Evolutionary conservation across 805 yeast genomes (phyloP), one percentile per base, ranked within the genome.

Genomic region (Saccharomyces kudriavzevii): DNA sequence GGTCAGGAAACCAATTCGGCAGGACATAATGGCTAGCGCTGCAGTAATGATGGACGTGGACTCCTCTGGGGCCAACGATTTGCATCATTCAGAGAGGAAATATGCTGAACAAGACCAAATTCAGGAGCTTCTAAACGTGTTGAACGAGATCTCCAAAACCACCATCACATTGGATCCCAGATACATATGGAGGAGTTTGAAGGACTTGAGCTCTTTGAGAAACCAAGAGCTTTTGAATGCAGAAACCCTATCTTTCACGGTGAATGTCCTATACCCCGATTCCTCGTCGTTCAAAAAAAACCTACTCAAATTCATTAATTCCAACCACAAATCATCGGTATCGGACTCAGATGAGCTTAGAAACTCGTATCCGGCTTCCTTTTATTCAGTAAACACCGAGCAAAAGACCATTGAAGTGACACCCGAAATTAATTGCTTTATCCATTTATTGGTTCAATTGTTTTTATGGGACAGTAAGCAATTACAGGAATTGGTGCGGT

Each of bases 111-210:
- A 70, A 54, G 51, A 54, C 45, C 60, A 67, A 13, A 68, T 74
- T 45, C 65, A 63, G n/a, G 60, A 58, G 31, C 60, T 73, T 28
- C 61, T 73, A 49, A 40, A 58, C 5, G 66, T 74, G 2, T 62
- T 74, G 31, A 67, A 63, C 43, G 68, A 70, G 40, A 64, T 71
- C 22, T 58, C 71, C 14, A 84, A 84, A 70, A 85, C 91, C 2
- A 85, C 85, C 10, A 68, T 80, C 48, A 82, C 82, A 52, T 82
- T 83, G 67, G 99, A 94, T 70, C 88, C 96, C 60, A 81, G 97
- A 59, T 88, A 86, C 71, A 82, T 94, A 48, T 79, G 92, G 70
- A 87, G 87, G 65, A 91, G 89, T 24, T 79, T 94, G 58, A 84
- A 96, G 58, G 95, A 89, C 57, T 75, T 91, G 62, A 87, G 91